phyloP scores from a whole-genome alignment of 768 basidiomycete species.

The Tremella mesenterica region DNA sequence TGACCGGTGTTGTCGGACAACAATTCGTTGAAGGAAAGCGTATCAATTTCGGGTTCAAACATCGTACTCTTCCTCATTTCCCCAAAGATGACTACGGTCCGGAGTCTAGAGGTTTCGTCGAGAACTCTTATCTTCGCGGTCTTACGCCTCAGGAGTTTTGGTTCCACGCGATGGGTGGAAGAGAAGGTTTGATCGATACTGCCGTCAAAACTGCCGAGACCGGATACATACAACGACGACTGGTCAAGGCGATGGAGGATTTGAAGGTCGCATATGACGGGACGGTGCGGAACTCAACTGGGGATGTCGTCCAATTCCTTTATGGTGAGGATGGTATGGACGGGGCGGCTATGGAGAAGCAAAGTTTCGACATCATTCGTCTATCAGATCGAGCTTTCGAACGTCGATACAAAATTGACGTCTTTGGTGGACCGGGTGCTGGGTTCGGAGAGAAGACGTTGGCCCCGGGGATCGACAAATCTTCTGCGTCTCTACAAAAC shows the following conservation, averaged over 20 bases:
- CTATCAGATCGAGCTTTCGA: slow-evolving; percentile 76
- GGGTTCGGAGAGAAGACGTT: slow-evolving; percentile 51
- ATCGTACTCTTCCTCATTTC: slow-evolving; percentile 93
- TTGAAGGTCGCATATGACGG: slow-evolving; percentile 97
- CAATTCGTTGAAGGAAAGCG: slow-evolving; percentile 97
- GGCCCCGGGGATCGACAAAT: slow-evolving; percentile 79
- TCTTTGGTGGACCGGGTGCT: slow-evolving; percentile 15
- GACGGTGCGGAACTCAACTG: slow-evolving; percentile 92
- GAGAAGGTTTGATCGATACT: slow-evolving; percentile 97
- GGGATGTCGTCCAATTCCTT: slow-evolving; percentile 89
- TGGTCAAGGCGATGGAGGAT: slow-evolving; percentile 96
- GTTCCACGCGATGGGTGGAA: slow-evolving; percentile 99
- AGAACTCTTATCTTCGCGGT: slow-evolving; percentile 94
- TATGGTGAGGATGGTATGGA: slow-evolving; percentile 99
- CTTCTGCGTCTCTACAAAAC: slow-evolving; percentile 69
- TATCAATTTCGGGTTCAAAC: slow-evolving; percentile 95
- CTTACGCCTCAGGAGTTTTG: slow-evolving; percentile 97
- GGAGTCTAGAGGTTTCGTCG: slow-evolving; percentile 94
- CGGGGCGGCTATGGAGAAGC: slow-evolving; percentile 92
- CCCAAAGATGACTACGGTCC: slow-evolving; percentile 98
- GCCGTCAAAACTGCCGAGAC: slow-evolving; percentile 99
- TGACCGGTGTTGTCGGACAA: slow-evolving; percentile 98
- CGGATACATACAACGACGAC: slow-evolving; percentile 93
- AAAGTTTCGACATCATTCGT: slow-evolving; percentile 74
- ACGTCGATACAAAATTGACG: slow-evolving; percentile 84